phyloP scores from a whole-genome alignment of 225 moss, liverwort and hornwort genomes.

The Straminergon stramineum region DNA sequence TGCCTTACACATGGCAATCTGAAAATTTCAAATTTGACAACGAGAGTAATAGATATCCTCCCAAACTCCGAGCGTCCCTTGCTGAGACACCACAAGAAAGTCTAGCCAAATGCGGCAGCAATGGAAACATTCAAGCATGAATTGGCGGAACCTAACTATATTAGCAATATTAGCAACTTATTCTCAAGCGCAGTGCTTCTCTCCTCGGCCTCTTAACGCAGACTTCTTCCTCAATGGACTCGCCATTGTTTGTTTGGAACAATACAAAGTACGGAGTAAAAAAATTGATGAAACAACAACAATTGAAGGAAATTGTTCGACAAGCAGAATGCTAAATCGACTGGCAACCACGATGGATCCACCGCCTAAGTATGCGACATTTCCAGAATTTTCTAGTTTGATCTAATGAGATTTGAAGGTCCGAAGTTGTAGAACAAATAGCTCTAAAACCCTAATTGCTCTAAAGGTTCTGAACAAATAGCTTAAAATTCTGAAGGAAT shows the following conservation, averaged over 20 bases:
- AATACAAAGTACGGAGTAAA: too few species aligned
- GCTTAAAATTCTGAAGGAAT: too few species aligned
- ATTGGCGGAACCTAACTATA: background rate
- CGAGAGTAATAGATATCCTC: background rate
- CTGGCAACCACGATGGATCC: background rate
- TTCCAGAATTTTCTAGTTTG: background rate
- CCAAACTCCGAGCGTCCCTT: background rate
- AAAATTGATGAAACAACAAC: background rate
- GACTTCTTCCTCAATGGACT: background rate
- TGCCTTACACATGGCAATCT: background rate
- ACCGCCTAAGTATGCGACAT: background rate
- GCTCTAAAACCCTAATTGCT: background rate
- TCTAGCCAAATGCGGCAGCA: background rate
- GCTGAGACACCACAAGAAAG: background rate
- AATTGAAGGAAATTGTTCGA: background rate
- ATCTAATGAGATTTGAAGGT: background rate
- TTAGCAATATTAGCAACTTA: background rate
- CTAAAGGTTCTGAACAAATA: background rate
- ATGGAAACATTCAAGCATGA: background rate
- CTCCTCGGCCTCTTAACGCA: too few species aligned
- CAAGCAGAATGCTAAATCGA: background rate
- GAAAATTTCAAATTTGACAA: background rate
- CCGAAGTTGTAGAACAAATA: background rate
- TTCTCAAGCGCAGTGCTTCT: background rate
- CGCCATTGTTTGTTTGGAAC: background rate